Percentiles rank a stretch among this genome's conserved stretches.
phyloP scores from a whole-genome alignment of 1,284 basidiomycete genomes.

The Meira nashicola region DNA sequence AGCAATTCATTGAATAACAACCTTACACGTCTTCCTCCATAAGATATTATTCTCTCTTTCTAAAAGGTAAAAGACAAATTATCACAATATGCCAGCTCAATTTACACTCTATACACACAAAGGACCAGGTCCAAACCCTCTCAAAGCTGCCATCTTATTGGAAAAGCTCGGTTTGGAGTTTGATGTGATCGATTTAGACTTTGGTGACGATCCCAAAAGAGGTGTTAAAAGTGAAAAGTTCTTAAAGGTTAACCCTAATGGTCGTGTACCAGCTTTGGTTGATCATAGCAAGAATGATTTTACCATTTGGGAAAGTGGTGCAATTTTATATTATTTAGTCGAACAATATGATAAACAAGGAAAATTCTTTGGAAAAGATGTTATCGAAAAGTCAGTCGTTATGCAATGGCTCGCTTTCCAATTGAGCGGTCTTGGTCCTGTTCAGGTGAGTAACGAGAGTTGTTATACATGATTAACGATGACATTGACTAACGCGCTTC shows the following conservation, averaged over 20 bases:
- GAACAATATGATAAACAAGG: constrained; percentile 37
- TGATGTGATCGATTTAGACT: constrained; percentile 32
- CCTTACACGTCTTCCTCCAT: too few relatives aligned
- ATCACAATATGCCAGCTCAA: constrained; percentile 23
- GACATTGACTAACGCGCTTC: constrained; percentile 5
- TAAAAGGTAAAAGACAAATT: too few relatives aligned
- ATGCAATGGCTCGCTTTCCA: constrained; percentile 41
- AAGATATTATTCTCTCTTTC: too few relatives aligned
- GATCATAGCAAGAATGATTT: constrained; percentile 23
- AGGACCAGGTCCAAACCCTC: constrained; percentile 41
- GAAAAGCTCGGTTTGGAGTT: constrained; percentile 41
- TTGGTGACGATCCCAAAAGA: constrained; percentile 35
- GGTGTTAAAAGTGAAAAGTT: constrained; percentile 44
- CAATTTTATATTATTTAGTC: constrained; percentile 41
- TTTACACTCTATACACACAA: constrained; percentile 42
- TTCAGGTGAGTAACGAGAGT: constrained; percentile 26
- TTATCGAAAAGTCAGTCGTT: constrained; percentile 25
- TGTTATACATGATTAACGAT: too few relatives aligned
- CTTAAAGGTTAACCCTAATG: constrained; percentile 41
- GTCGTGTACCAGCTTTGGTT: constrained; percentile 42
- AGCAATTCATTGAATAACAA: too few relatives aligned
- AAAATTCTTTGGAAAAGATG: constrained; percentile 26
- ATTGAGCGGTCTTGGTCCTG: constrained; percentile 31
- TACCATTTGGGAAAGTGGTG: constrained; percentile 37
- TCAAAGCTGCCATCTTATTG: constrained; percentile 38